A percentile compares a stretch with the other conserved stretches of the same genome.
phyloP scores from a whole-genome alignment of 768 basidiomycete genomes.

The Auriculariales sp. region DNA sequence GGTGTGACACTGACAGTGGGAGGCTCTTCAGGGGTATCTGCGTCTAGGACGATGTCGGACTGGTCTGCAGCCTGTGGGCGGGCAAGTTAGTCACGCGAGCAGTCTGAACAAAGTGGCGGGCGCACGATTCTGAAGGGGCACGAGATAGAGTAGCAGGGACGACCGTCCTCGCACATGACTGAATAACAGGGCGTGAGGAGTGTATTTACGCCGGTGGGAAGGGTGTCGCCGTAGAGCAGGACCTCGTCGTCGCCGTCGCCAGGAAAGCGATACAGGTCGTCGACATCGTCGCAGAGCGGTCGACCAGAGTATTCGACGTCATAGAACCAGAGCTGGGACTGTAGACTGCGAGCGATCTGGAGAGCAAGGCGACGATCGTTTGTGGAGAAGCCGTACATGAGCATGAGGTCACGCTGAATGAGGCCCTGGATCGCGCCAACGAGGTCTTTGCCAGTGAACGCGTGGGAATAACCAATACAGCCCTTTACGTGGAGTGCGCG shows the following conservation, averaged over 20 bases:
- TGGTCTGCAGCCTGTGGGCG: not conserved
- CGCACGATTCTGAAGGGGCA: slow-evolving; percentile 26
- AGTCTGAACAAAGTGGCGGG: not conserved
- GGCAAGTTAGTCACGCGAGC: not conserved
- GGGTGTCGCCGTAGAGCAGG: slow-evolving; percentile 45
- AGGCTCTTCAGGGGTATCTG: not conserved
- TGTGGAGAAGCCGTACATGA: slow-evolving; percentile 57
- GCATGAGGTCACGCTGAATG: slow-evolving; percentile 70
- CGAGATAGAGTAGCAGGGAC: slow-evolving; percentile 66
- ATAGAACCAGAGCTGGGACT: slow-evolving; percentile 88
- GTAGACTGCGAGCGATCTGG: slow-evolving; percentile 78
- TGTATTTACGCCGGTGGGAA: slow-evolving; percentile 84
- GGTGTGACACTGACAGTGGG: not conserved
- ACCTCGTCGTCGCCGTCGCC: slow-evolving; percentile 52
- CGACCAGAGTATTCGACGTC: slow-evolving; percentile 92
- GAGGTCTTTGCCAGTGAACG: slow-evolving; percentile 90
- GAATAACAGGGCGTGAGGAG: slow-evolving; percentile 84
- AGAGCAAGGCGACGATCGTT: slow-evolving; percentile 74
- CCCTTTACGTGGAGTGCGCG: slow-evolving; percentile 82
- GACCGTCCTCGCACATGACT: slow-evolving; percentile 68
- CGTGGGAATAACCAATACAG: slow-evolving; percentile 76
- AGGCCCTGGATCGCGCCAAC: slow-evolving; percentile 83
- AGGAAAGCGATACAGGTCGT: slow-evolving; percentile 81
- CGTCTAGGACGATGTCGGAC: not conserved
- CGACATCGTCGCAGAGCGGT: slow-evolving; percentile 70